These are phyloP conservation scores for Solioccasus polychromus DNA, from an alignment of 768 basidiomycete genomes.

Conservation along the genomic window DNA sequence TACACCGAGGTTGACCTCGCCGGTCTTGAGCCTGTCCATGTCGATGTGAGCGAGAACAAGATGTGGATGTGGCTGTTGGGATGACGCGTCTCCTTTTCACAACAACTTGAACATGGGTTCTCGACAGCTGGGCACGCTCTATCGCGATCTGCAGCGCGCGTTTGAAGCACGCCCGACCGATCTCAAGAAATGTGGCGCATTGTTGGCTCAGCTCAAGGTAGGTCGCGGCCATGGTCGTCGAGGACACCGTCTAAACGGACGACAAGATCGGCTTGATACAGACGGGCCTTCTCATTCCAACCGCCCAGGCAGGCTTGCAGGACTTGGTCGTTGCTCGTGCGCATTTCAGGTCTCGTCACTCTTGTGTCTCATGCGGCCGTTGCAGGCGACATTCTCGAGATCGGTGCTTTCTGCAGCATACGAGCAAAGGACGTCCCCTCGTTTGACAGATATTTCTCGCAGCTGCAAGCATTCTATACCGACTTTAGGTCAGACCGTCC, in stretches of 20 bases:
- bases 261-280: constrained; percentile 73
- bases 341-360: constrained; percentile 24
- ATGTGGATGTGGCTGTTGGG: constrained; percentile 24
- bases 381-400: constrained; percentile 90
- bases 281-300: constrained; percentile 74
- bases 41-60: constrained; percentile 57
- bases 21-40: constrained; percentile 83
- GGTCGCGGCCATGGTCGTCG: neutral
- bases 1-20: constrained; percentile 97
- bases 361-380: neutral
- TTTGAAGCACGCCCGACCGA: constrained; percentile 67
- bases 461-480: constrained; percentile 86
- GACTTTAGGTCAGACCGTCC: constrained; percentile 61
- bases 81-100: constrained; percentile 65
- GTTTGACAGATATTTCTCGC: constrained; percentile 93
- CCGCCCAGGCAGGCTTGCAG: constrained; percentile 54
- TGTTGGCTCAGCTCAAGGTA: constrained; percentile 79
- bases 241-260: neutral
- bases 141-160: constrained; percentile 63
- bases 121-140: constrained; percentile 53
- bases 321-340: constrained; percentile 75
- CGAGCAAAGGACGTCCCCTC: constrained; percentile 84
- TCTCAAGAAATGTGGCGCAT: constrained; percentile 58
- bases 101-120: constrained; percentile 38
- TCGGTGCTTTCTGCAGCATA: constrained; percentile 93